Conservation (phyloP, 805 yeast genomes). For the Wickerhamiella allomyrinae region DNA sequence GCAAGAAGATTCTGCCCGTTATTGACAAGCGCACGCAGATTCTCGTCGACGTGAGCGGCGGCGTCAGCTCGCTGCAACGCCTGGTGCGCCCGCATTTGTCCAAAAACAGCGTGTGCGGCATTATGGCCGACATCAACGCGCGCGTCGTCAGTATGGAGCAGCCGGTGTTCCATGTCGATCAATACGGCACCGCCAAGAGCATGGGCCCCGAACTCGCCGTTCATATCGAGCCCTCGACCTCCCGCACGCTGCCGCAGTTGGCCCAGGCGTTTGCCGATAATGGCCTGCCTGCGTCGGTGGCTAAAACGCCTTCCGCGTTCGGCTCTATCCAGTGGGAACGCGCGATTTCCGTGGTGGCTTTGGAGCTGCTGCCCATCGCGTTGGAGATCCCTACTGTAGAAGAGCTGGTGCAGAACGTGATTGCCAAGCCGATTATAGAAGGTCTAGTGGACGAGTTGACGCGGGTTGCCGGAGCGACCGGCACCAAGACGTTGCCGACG, state of each 20-base stretch:
- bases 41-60: constrained; percentile 18
- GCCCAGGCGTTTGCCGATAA: constrained; percentile 10
- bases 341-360: constrained; percentile 63
- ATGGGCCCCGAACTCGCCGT: constrained; percentile 6
- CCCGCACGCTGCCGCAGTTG: constrained; percentile 3
- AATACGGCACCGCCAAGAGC: constrained; percentile 4
- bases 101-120: constrained; percentile 11
- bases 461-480: constrained; percentile 43
- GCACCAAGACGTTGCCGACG: constrained; percentile 49
- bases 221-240: constrained; percentile 13
- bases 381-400: constrained; percentile 58
- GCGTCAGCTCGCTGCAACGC: constrained; percentile 17
- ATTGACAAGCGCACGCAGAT: constrained; percentile 13
- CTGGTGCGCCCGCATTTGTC: constrained; percentile 13
- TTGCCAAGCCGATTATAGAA: constrained; percentile 72
- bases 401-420: constrained; percentile 45
- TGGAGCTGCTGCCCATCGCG: constrained; percentile 60
- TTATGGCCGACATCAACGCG: constrained; percentile 17
- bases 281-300: constrained; percentile 11
- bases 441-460: constrained; percentile 67
- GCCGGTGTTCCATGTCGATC: constrained; percentile 5
- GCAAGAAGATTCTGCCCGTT: constrained; percentile 15
- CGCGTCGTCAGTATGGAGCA: constrained; percentile 3
- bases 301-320: constrained; percentile 40
- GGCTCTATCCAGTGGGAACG: constrained; percentile 58